Percentiles rank a stretch among this genome's conserved stretches.
These are phyloP conservation scores for Eucalyptus regnans DNA, from an alignment of 345 rosid species.

Conservation along the genomic window DNA sequence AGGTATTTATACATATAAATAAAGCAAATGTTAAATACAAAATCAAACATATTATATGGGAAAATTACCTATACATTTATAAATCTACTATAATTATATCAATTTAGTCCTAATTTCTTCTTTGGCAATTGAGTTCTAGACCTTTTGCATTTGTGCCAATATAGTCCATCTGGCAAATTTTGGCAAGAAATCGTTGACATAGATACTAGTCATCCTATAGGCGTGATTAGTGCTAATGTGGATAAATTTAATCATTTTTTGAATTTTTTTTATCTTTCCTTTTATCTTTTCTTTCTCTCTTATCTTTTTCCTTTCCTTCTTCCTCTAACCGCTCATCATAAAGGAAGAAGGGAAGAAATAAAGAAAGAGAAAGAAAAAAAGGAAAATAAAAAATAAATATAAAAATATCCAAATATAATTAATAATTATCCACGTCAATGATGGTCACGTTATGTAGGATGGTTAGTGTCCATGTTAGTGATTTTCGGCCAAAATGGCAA, in stretches of 20 bases:
- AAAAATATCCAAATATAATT: too few species aligned
- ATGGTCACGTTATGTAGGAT: not conserved
- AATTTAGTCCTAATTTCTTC: not conserved
- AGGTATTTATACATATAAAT: not conserved
- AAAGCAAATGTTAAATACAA: not conserved
- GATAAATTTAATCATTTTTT: too few species aligned
- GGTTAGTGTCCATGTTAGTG: too few species aligned
- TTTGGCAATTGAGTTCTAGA: not conserved
- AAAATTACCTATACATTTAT: too few species aligned
- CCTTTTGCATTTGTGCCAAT: not conserved
- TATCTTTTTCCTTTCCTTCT: not conserved
- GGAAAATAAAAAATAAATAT: too few species aligned
- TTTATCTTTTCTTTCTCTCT: not conserved
- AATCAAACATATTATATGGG: not conserved
- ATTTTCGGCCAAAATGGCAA: too few species aligned
- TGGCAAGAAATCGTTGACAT: not conserved
- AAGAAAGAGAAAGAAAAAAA: not conserved
- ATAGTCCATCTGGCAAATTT: not conserved
- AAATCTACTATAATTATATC: too few species aligned
- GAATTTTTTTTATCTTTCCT: too few species aligned
- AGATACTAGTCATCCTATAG: rapidly evolving
- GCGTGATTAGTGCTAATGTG: not conserved
- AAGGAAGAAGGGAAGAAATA: not conserved
- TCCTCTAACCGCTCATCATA: rapidly evolving
- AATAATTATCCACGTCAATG: rapidly evolving